Base-by-base conservation (phyloP, 331 rosid genomes). In the Quercus lobata region DNA sequence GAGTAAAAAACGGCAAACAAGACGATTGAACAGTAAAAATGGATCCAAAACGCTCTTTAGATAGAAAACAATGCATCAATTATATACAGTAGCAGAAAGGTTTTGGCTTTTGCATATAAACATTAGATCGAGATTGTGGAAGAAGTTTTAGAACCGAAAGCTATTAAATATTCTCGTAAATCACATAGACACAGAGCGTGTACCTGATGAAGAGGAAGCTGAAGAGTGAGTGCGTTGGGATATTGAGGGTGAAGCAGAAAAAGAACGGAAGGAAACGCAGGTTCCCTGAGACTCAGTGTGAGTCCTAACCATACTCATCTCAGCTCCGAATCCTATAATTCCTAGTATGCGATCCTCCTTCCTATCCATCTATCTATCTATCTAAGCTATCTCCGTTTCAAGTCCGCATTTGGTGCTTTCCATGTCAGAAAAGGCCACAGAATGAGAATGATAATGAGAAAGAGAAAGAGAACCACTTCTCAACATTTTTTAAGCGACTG, bases 151-250 rank as follows among this genome's bases (percentile, higher is more conserved):
- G 49, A 6, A 57, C 3, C 5, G n/a, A 16, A 8, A 54, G 7
- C 17, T 54, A 49, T 52, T 46, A 6, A 2, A 7, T 41, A 41
- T 46, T 18, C 24, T 65, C 21, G 3, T 44, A 29, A 5, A 66
- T 11, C 27, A 57, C 56, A 54, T 17, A 76, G 37, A 34, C 54
- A 55, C 5, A 44, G 34, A 72, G 25, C 37, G 72, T 76, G 60
- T 41, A 84, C 92, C 92, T 78, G 88, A 84, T 32, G 90, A 90
- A 75, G 88, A 84, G 44, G 83, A 86, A 57, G 85, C 69, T 44
- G 78, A 52, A 53, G 34, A 61, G 56, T 71, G 77, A 55, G 79
- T 0, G 72, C 88, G 86, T 76, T 84, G 85, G 34, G 85, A 56
- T 41, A 70, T 32, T 72, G 86, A 77, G 27, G 84, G 76, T 11